Percentiles rank a stretch among this genome's conserved stretches.
Evolutionary conservation across 176 grass and related monocot genomes (phyloP).

Genomic region (bread wheat (Triticum aestivum)): IWGSC_CS_RefSeq_v2.1 NC_057807.1:8999732-9000231

Average conservation of each 20-base stretch:
- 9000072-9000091: slow-evolving; percentile 24
- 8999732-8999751: slow-evolving; percentile 50
- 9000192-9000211: no score
- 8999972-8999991: neutral
- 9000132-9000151: no score
- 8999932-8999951: slow-evolving; percentile 66
- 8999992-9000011: neutral
- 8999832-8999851: slow-evolving; percentile 51
- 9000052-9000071: neutral
- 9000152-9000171: no score
- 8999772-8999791: slow-evolving; percentile 62
- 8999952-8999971: slow-evolving; percentile 21
- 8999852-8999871: slow-evolving; percentile 64
- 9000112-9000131: no score
- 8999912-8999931: slow-evolving; percentile 85
- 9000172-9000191: fast-evolving
- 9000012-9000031: neutral
- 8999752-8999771: slow-evolving; percentile 59
- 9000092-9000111: neutral
- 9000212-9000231: no score
- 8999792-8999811: slow-evolving; percentile 30
- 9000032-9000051: slow-evolving; percentile 21
- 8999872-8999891: slow-evolving; percentile 76
- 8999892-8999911: slow-evolving; percentile 82
- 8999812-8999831: slow-evolving; percentile 31